Conservation (phyloP, 495 filamentous ascomycete genomes). For the Talaromyces liani region DNA sequence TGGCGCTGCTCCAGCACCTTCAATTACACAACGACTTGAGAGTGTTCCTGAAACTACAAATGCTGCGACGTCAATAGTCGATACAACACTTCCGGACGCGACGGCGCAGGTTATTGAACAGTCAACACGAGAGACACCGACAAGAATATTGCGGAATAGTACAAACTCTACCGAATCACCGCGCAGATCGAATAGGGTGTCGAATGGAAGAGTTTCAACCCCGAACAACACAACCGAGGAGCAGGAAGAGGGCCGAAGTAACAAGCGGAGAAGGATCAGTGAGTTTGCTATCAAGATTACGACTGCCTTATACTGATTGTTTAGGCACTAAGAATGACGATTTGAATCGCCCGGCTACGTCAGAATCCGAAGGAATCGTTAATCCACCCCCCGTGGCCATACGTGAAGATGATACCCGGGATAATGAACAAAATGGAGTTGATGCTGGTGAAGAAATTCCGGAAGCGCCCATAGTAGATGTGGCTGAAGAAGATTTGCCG, state of each 20-base stretch:
- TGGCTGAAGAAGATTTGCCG: background rate
- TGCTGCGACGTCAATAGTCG: background rate
- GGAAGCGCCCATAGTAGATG: background rate
- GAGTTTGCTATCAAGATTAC: background rate
- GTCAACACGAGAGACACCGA: background rate
- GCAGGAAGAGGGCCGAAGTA: conserved; percentile 14
- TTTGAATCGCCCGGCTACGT: background rate
- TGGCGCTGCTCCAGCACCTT: background rate
- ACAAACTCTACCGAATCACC: background rate
- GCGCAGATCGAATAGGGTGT: background rate
- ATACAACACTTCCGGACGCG: background rate
- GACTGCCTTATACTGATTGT: background rate
- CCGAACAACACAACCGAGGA: conserved; percentile 12
- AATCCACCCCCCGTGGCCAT: background rate
- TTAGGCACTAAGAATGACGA: background rate
- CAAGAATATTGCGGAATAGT: background rate
- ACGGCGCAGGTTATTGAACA: background rate
- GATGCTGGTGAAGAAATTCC: background rate
- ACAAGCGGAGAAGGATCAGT: conserved; percentile 26
- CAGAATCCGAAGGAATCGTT: background rate
- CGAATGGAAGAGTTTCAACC: background rate
- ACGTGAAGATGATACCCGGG: background rate
- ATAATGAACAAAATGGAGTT: background rate
- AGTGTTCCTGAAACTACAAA: background rate
- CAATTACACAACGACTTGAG: background rate